Evolutionary conservation across 169 alveolate genomes (phyloP).

Genomic region (Plasmodium relictum): DNA sequence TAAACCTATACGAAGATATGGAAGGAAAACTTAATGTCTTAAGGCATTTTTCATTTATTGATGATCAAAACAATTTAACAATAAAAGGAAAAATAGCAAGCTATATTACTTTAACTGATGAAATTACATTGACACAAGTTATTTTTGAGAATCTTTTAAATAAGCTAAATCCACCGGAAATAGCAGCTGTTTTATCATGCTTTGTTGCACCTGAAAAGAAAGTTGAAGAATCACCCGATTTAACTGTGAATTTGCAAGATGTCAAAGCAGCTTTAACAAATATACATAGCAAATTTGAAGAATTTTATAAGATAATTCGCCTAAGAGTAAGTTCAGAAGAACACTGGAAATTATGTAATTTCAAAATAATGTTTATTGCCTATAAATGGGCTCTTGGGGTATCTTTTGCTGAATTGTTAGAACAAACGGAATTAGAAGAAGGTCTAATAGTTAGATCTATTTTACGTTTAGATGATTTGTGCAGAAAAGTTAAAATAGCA

Average conservation of each 20-base stretch:
- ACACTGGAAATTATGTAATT: conserved; percentile 80
- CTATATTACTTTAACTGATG: conserved; percentile 89
- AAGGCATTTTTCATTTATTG: conserved; percentile 87
- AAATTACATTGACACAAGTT: conserved; percentile 88
- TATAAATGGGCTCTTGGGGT: conserved; percentile 87
- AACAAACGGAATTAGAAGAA: conserved; percentile 89
- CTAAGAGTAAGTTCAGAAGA: conserved; percentile 81
- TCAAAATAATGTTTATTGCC: conserved; percentile 72
- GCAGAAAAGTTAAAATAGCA: conserved; percentile 90
- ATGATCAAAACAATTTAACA: conserved; percentile 87
- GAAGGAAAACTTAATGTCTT: conserved; percentile 87
- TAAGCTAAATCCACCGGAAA: conserved; percentile 84
- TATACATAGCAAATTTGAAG: conserved; percentile 80
- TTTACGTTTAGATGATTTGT: conserved; percentile 91
- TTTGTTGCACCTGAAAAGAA: conserved; percentile 84
- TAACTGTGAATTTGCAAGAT: conserved; percentile 84
- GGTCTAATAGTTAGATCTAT: conserved; percentile 95
- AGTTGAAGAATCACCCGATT: conserved; percentile 87
- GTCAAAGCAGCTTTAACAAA: conserved; percentile 83
- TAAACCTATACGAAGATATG: conserved; percentile 88
- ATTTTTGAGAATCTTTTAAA: conserved; percentile 82
- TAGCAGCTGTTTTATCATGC: conserved; percentile 87
- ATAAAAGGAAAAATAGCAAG: conserved; percentile 91
- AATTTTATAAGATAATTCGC: conserved; percentile 76
- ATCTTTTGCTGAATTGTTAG: conserved; percentile 86